These are phyloP conservation scores for Chrysosphaeria jannelii DNA, from an alignment of 2,329 filamentous ascomycete species.

Conservation along the genomic window DNA sequence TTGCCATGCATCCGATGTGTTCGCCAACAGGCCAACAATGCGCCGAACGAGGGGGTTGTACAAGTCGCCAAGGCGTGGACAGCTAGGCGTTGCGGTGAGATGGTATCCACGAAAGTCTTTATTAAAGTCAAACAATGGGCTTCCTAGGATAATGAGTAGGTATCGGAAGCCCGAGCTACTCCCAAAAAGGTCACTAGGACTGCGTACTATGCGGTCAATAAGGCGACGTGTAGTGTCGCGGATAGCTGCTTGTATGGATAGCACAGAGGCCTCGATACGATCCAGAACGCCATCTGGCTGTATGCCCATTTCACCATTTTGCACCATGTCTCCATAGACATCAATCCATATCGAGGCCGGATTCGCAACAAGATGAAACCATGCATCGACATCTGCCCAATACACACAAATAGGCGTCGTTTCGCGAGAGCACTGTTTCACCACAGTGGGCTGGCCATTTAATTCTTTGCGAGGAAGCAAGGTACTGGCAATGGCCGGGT, in stretches of 20 bases:
- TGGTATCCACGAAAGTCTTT: conserved; percentile 10
- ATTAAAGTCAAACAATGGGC: conserved; percentile 46
- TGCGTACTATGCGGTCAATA: conserved; percentile 49
- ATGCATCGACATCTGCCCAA: conserved; percentile 39
- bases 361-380: conserved; percentile 42
- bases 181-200: conserved; percentile 38
- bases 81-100: conserved; percentile 12
- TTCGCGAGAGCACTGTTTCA: too few species aligned
- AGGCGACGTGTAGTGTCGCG: conserved; percentile 45
- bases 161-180: conserved; percentile 45
- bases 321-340: conserved; percentile 22
- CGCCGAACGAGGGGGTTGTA: conserved; percentile 40
- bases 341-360: conserved; percentile 36
- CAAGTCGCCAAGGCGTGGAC: conserved; percentile 4
- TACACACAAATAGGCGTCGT: conserved; percentile 27
- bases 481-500: too few species aligned
- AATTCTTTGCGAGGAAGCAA: too few species aligned
- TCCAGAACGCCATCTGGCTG: conserved; percentile 10
- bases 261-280: conserved; percentile 15
- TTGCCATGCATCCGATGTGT: conserved; percentile 46
- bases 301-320: conserved; percentile 8
- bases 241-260: conserved; percentile 33
- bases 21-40: conserved; percentile 50
- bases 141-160: conserved; percentile 46
- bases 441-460: too few species aligned